Evolutionary conservation across 805 yeast genomes (phyloP).

Genomic region (Candida golubevii): DNA sequence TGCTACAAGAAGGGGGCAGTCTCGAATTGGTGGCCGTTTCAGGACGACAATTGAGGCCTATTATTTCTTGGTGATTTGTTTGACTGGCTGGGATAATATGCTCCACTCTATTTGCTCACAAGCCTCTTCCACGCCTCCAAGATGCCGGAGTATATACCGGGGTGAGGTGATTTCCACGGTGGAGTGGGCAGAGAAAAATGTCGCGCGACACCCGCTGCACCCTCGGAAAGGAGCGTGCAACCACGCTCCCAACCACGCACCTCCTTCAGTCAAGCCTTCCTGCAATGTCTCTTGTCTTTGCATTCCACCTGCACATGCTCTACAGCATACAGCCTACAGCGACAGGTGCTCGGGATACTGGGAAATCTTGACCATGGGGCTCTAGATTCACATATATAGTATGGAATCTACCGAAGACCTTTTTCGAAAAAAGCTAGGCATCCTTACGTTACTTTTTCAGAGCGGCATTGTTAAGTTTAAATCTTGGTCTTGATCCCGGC

Average conservation of each 20-base stretch:
- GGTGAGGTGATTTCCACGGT: no score
- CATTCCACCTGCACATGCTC: slow-evolving; percentile 7
- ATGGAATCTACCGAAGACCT: slow-evolving; percentile 2
- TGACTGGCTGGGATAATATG: no score
- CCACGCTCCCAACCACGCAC: slow-evolving; percentile 8
- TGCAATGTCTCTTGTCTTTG: slow-evolving; percentile 9
- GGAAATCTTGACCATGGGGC: slow-evolving; percentile 8
- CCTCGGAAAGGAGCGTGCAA: slow-evolving; percentile 11
- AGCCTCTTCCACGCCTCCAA: no score
- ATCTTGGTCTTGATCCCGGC: background rate
- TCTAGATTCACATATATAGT: slow-evolving; percentile 7
- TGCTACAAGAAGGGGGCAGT: no score
- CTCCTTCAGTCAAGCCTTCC: slow-evolving; percentile 6
- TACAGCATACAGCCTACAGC: slow-evolving; percentile 7
- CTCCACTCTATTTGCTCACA: no score
- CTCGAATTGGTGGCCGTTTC: no score
- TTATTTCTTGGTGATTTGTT: no score
- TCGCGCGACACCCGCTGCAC: slow-evolving; percentile 7
- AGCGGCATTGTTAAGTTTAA: slow-evolving; percentile 3
- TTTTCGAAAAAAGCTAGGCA: slow-evolving; percentile 5
- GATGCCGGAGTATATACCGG: no score
- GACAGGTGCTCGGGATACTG: slow-evolving; percentile 6
- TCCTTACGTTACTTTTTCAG: slow-evolving; percentile 1
- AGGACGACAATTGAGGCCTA: no score
- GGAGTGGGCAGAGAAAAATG: background rate